A percentile compares a stretch with the other conserved stretches of the same genome.
phyloP scores from a whole-genome alignment of 148 eudicot genomes.

The Polygonum maritimum region DNA sequence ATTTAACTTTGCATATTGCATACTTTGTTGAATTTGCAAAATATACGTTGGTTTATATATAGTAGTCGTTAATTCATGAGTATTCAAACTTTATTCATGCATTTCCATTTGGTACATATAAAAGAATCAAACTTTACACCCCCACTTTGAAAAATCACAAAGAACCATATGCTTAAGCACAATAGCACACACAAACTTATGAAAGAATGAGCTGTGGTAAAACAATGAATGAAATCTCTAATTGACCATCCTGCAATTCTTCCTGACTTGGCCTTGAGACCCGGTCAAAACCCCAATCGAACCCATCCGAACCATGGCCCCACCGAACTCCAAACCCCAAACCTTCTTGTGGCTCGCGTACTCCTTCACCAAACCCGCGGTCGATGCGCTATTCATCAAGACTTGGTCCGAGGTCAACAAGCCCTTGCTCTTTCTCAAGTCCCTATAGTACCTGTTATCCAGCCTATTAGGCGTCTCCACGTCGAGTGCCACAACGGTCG shows the following conservation, averaged over 20 bases:
- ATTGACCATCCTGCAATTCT: neutral
- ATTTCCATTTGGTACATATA: no score
- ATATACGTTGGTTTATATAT: no score
- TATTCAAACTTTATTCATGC: no score
- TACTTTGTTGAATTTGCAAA: no score
- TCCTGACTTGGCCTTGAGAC: neutral
- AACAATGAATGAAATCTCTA: no score
- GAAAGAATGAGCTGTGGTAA: no score
- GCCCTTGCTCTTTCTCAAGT: slow-evolving; percentile 48
- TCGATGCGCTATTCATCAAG: slow-evolving; percentile 29
- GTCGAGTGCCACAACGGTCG: slow-evolving; percentile 62
- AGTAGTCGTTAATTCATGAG: no score
- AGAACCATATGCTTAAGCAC: no score
- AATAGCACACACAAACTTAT: no score
- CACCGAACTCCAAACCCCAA: neutral
- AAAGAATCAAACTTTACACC: no score
- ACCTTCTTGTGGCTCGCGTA: neutral
- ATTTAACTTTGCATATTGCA: no score
- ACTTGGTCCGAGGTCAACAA: slow-evolving; percentile 63
- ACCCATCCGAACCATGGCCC: slow-evolving; percentile 4
- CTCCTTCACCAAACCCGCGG: slow-evolving; percentile 24
- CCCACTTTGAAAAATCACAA: no score
- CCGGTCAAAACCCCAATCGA: neutral
- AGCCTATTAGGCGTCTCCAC: slow-evolving; percentile 65
- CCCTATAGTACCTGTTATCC: slow-evolving; percentile 55